Percentiles rank a stretch among this genome's conserved stretches.
Conservation (phyloP, 176 grass and related monocot genomes). For the Stipa capillata region DNA sequence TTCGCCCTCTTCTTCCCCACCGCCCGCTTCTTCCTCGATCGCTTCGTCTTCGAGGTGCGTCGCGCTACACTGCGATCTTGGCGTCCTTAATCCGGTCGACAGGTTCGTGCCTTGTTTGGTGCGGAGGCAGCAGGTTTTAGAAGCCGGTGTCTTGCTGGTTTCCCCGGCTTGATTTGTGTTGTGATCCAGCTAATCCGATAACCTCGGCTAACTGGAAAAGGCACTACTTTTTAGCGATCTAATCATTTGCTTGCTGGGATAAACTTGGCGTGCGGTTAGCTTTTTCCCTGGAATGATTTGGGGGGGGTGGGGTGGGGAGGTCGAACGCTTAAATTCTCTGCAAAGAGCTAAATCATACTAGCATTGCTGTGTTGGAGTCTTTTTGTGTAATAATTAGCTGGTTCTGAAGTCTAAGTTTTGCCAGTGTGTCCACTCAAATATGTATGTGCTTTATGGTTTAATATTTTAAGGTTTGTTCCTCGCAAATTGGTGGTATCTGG, state of each 20-base stretch:
- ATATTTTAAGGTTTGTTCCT: no score
- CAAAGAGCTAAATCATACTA: neutral
- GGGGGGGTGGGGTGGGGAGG: no score
- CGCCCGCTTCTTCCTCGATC: slow-evolving; percentile 69
- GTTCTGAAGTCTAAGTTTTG: neutral
- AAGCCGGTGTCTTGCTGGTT: neutral
- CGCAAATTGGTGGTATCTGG: no score
- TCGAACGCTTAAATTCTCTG: neutral
- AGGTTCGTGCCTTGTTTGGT: neutral
- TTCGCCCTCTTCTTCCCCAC: slow-evolving; percentile 73
- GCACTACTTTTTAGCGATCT: neutral
- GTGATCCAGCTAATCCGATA: neutral
- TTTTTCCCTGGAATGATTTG: neutral
- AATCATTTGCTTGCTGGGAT: no score
- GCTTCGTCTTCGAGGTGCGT: slow-evolving; percentile 77
- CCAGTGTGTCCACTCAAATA: neutral
- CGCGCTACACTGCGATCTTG: neutral
- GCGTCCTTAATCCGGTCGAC: neutral
- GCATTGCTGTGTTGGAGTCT: neutral
- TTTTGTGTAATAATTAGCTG: neutral
- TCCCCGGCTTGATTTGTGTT: neutral
- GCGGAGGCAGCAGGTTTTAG: no score
- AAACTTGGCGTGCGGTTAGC: slow-evolving; percentile 2
- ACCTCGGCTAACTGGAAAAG: neutral
- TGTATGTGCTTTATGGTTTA: no score